Conservation (phyloP, 352 stramenopile species). For the Phytophthora crassamura region DNA sequence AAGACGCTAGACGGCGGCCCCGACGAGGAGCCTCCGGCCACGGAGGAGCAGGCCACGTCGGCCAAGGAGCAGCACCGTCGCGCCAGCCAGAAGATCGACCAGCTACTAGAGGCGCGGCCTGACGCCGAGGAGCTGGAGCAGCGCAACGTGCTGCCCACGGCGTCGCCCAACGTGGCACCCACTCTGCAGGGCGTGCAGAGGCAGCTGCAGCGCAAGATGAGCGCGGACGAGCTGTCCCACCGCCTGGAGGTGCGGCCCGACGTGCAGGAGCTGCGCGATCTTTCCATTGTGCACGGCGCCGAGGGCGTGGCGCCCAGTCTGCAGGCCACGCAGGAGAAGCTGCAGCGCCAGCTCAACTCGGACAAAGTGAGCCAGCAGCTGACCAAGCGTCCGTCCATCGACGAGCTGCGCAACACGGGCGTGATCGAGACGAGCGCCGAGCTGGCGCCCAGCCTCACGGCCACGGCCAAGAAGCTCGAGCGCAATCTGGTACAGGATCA, state of each 20-base stretch:
- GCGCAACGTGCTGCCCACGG: slow-evolving; percentile 54
- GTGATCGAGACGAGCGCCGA: slow-evolving; percentile 68
- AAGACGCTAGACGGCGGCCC: slow-evolving; percentile 41
- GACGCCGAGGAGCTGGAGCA: slow-evolving; percentile 65
- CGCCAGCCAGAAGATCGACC: slow-evolving; percentile 70
- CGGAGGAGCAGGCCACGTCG: slow-evolving; percentile 26
- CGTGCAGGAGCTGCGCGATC: slow-evolving; percentile 76
- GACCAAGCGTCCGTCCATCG: slow-evolving; percentile 69
- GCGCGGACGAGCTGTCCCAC: slow-evolving; percentile 74
- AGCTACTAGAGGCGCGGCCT: slow-evolving; percentile 60
- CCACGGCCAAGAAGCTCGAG: slow-evolving; percentile 83
- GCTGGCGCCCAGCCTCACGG: slow-evolving; percentile 67
- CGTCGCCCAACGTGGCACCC: slow-evolving; percentile 54
- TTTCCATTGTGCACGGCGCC: slow-evolving; percentile 65
- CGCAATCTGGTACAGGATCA: slow-evolving; percentile 82
- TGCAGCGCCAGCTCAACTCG: slow-evolving; percentile 76
- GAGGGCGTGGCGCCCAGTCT: slow-evolving; percentile 78
- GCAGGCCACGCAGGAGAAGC: slow-evolving; percentile 80
- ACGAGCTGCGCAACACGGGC: slow-evolving; percentile 63
- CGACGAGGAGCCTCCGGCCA: slow-evolving; percentile 35
- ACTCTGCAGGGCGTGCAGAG: slow-evolving; percentile 77
- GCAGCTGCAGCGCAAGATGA: slow-evolving; percentile 78
- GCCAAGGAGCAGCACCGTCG: slow-evolving; percentile 48
- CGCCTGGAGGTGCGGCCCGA: slow-evolving; percentile 72
- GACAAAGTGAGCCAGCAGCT: slow-evolving; percentile 82